Evolutionary conservation across 768 basidiomycete species (phyloP), one percentile per base, ranked within the genome.

Genomic region (Omphalotus guepiniiformis): DNA sequence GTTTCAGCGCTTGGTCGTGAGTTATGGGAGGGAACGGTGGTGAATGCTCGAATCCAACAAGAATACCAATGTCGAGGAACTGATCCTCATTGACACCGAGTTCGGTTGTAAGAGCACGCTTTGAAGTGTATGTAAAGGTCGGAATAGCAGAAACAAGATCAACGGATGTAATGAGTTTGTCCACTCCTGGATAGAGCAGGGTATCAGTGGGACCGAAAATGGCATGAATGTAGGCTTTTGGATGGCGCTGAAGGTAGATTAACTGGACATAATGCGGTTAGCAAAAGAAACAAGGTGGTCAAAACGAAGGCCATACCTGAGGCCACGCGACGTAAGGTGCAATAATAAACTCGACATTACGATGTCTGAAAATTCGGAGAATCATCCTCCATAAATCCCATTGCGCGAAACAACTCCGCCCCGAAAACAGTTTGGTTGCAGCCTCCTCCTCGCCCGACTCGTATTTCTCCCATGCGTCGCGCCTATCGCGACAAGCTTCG

Each of bases 321-420:
- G 95, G 88, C 85, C 90, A 93, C 28, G 93, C 86, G 44, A 91
- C 73, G 66, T 98, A 98, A 9, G 96, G 96, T 38, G 96, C 94
- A 50, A 97, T 84, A 39, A 98, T 77, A 62, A 93, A 98, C 68
- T 98, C 95, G 49, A 96, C 93, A 55, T 90, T 90, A 37, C 95
- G 76, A 67, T 97, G 89, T 62, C 91, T 83, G 67, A 98, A 96
- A 42, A 94, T 87, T 50, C 94, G 76, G 57, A 96, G 70, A 6
- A 98, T 84, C 72, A 90, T 80, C 61, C 93, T 81, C 85, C 95
- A 89, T n/a, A 98, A 74, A 66, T 98, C 95, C 83, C 86, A 90
- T 58, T 91, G 89, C 39, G 76, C 71, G 47, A 89, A 72, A 39
- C 78, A 75, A 55, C 76, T 82, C 36, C 89, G 72, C 1, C 81